These are phyloP conservation scores for Aspergillus clavatus DNA, from an alignment of 2,329 filamentous ascomycete species.

Conservation along the genomic window DNA sequence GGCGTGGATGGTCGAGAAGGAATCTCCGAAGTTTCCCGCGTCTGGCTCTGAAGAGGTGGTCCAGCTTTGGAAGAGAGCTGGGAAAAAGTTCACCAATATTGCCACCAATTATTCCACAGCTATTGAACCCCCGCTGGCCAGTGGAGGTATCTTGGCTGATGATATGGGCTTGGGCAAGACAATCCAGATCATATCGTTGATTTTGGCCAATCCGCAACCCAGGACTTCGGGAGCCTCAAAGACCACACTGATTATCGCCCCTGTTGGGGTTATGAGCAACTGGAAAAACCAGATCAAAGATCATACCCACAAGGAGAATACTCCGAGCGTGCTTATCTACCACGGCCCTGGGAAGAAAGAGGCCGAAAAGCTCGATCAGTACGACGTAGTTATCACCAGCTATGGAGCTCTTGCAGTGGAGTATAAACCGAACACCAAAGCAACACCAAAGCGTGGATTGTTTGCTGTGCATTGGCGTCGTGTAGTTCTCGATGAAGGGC, in stretches of 20 bases:
- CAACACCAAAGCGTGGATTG: constrained; percentile 46
- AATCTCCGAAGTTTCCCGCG: constrained; percentile 62
- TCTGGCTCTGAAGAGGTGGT: constrained; percentile 57
- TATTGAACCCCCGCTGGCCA: constrained; percentile 59
- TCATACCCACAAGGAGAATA: constrained; percentile 62
- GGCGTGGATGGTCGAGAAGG: constrained; percentile 74
- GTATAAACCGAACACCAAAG: constrained; percentile 48
- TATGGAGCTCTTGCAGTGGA: constrained; percentile 73
- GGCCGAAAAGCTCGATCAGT: constrained; percentile 56
- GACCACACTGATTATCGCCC: constrained; percentile 73
- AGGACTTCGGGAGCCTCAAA: constrained; percentile 47
- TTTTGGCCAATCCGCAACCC: constrained; percentile 53
- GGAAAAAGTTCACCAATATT: constrained; percentile 57
- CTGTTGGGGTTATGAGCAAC: constrained; percentile 83
- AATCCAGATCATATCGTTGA: constrained; percentile 75
- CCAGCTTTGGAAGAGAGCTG: constrained; percentile 69
- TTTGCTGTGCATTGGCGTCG: constrained; percentile 70
- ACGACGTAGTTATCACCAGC: constrained; percentile 76
- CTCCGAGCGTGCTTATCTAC: constrained; percentile 66
- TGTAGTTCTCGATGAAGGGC: constrained; percentile 77
- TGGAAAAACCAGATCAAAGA: constrained; percentile 75
- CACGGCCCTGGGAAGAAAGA: constrained; percentile 61
- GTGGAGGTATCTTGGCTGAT: constrained; percentile 80
- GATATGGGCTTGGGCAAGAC: constrained; percentile 94
- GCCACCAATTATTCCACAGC: constrained; percentile 64